phyloP scores from a whole-genome alignment of 176 grass and related monocot species.

The Oryza brachyantha region DNA sequence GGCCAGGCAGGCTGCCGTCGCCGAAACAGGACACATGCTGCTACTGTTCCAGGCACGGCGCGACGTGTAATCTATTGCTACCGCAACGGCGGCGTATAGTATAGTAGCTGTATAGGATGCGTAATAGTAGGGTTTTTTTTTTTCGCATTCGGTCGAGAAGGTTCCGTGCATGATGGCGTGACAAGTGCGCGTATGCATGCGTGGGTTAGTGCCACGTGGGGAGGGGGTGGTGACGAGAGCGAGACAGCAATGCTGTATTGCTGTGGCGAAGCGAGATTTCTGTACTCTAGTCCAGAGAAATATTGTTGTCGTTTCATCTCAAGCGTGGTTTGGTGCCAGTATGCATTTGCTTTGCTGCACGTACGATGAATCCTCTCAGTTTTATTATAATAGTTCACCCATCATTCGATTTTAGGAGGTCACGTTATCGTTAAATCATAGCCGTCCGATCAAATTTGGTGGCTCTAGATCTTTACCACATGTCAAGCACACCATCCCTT shows the following conservation, averaged over 20 bases:
- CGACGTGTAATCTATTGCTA: background rate
- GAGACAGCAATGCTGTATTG: background rate
- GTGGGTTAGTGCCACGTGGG: slow-evolving; percentile 11
- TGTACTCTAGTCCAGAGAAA: background rate
- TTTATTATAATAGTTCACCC: too few relatives aligned
- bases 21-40: background rate
- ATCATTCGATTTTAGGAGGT: too few relatives aligned
- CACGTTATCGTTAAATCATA: too few relatives aligned
- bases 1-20: too few relatives aligned
- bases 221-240: background rate
- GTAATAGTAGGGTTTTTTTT: too few relatives aligned
- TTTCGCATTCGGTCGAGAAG: background rate
- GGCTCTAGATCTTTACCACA: too few relatives aligned
- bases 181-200: background rate
- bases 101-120: too few relatives aligned
- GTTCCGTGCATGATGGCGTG: background rate
- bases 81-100: background rate
- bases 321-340: background rate
- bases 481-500: too few relatives aligned
- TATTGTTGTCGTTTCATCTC: too few relatives aligned
- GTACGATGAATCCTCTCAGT: too few relatives aligned
- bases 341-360: background rate
- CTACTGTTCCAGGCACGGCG: background rate
- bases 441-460: too few relatives aligned
- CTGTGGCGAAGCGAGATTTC: background rate